Conservation (phyloP, 225 moss, liverwort and hornwort species). For the Physcomitrellopsis africana region DNA sequence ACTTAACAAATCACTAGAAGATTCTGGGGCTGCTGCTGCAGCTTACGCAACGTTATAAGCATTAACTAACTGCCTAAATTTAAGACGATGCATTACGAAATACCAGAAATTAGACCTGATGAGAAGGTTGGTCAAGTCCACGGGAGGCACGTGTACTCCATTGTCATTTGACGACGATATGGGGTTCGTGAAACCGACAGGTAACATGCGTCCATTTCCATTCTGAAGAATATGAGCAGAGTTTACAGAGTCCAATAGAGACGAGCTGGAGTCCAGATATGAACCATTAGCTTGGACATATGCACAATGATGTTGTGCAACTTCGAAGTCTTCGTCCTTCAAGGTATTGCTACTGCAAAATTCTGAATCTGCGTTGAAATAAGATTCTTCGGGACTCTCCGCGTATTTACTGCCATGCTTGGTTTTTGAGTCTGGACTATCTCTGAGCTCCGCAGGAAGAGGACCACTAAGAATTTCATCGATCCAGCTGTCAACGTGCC, state of each 20-base stretch:
- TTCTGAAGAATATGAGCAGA: constrained; percentile 9
- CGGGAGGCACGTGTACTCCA: constrained; percentile 30
- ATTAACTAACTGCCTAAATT: background rate
- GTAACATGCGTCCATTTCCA: constrained; percentile 1
- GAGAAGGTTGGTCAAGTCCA: constrained; percentile 45
- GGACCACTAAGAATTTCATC: constrained; percentile 47
- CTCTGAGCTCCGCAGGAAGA: constrained; percentile 42
- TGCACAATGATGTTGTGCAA: background rate
- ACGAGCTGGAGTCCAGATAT: constrained; percentile 3
- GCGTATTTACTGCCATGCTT: background rate
- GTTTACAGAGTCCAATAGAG: constrained; percentile 15
- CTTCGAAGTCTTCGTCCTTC: constrained; percentile 26
- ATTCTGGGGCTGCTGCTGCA: too few species aligned
- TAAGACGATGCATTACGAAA: background rate
- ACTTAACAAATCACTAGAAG: too few species aligned
- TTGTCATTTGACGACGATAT: constrained; percentile 27
- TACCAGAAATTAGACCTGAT: constrained; percentile 31
- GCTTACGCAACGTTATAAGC: background rate
- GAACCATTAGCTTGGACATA: constrained; percentile 6
- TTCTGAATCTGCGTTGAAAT: constrained; percentile 15
- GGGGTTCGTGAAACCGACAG: constrained; percentile 15
- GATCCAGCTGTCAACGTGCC: constrained; percentile 47
- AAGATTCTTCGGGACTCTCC: background rate
- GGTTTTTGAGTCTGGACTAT: constrained; percentile 23
- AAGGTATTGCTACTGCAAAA: constrained; percentile 4